A percentile compares a stretch with the other conserved stretches of the same genome.
phyloP scores from a whole-genome alignment of 176 grass and related monocot genomes.

The Oryza officinalis region DNA sequence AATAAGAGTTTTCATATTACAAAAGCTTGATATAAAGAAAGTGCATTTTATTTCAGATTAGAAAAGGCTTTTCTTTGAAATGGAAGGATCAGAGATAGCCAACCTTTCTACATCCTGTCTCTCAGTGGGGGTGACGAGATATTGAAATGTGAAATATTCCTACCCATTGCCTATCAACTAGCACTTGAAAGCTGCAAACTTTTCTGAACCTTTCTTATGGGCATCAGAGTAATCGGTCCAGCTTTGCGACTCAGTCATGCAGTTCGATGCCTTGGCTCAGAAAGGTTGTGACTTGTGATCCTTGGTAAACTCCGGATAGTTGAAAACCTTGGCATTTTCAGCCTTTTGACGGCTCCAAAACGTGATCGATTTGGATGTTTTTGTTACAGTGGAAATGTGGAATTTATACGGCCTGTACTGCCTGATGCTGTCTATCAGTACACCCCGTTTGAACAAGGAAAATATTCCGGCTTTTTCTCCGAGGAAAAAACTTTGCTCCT shows the following conservation, averaged over 20 bases:
- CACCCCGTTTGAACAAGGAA: slow-evolving; percentile 49
- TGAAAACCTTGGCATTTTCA: slow-evolving; percentile 48
- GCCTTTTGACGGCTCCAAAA: slow-evolving; percentile 56
- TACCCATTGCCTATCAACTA: slow-evolving; percentile 46
- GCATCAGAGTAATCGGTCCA: slow-evolving; percentile 15
- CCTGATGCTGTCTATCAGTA: slow-evolving; percentile 11
- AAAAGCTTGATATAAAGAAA: slow-evolving; percentile 31
- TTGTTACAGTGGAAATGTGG: slow-evolving; percentile 17
- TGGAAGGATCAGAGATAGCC: not conserved
- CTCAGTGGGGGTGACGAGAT: slow-evolving; percentile 43
- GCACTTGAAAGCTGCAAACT: slow-evolving; percentile 31
- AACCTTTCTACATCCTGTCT: slow-evolving; percentile 42
- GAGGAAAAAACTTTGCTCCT: not conserved
- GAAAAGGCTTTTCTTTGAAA: slow-evolving; percentile 23
- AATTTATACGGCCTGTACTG: slow-evolving; percentile 26
- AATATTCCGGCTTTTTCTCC: slow-evolving; percentile 30
- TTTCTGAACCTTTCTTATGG: slow-evolving; percentile 20
- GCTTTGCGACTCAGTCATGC: slow-evolving; percentile 46
- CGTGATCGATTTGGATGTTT: slow-evolving; percentile 20
- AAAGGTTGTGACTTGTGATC: not conserved
- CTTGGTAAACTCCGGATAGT: slow-evolving; percentile 16
- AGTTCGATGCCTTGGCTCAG: slow-evolving; percentile 30
- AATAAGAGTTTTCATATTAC: slow-evolving; percentile 40
- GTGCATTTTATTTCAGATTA: slow-evolving; percentile 35
- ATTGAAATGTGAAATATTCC: slow-evolving; percentile 48